Evolutionary conservation across 164 flowering plant species (phyloP), one percentile per base, ranked within the genome.

Genomic region (Protea cynaroides): DNA sequence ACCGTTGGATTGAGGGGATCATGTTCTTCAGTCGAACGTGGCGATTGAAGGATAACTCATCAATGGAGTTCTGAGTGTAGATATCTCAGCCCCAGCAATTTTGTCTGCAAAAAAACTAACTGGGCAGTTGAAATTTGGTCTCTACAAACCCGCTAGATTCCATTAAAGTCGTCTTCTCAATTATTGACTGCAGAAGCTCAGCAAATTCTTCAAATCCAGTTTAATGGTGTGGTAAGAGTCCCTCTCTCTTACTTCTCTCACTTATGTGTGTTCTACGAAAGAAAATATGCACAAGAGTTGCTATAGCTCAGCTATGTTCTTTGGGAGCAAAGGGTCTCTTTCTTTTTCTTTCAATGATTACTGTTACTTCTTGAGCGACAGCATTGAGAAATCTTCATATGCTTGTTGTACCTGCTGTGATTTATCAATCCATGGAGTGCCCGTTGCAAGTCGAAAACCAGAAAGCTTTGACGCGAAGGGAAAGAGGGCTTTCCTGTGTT

Each of bases 281-380:
- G 38, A 29, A 64, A 36, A 49, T 34, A 85, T 83, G 88, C 63
- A 81, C 63, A 73, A 78, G 73, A 54, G 75, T 24, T 81, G 65
- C 56, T 34, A 72, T 13, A 79, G 81, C 76, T 81, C 94, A 56
- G 58, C 78, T 12, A 21, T 80, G 61, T 65, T 78, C 13, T 58
- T 81, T 29, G 72, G 83, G 72, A 74, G 67, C 51, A 77, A 63
- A 61, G 82, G 81, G 59, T 69, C 75, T 58, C 61, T 72, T 56
- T 66, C 83, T 51, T 76, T 69, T 66, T 74, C 76, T 21, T 67
- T 64, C 68, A 74, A 73, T 73, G 84, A 82, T 63, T 72, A 66
- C 43, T 75, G 72, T 53, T 68, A 68, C 71, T 70, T 63, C 49
- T 69, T 70, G 9, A 72, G 64, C 71, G 73, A 62, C 23, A 61